Base-by-base conservation (phyloP, 2,329 filamentous ascomycete genomes). In the Colletotrichum lentis region DNA sequence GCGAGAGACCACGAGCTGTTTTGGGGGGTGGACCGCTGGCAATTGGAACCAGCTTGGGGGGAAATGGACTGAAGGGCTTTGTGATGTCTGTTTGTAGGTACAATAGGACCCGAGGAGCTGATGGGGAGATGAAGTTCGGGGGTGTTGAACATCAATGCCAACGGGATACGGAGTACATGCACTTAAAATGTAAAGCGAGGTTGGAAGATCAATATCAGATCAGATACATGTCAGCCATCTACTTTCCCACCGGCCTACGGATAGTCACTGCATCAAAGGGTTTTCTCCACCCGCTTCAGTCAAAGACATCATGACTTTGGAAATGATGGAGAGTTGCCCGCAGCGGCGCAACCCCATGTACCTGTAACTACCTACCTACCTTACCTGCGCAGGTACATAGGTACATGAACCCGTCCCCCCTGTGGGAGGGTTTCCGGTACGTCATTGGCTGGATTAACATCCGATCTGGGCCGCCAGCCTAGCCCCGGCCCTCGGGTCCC, bases 231-330 rank as follows among this genome's bases (percentile, higher is more conserved):
- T n/a, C 11, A 16, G 11, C 5, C 22, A 22, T 35, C 2, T 39
- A 39, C 49, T 35, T 5, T 6, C n/a, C 14, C 12, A 11, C 20
- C 7, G 18, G 18, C 27, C 7, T 24, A 18, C n/a, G n/a, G n/a
- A n/a, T n/a, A n/a, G n/a, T 56, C 16, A 31, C 27, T 31, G 47
- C 54, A 53, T 47, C 58, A 31, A 31, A 31, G 47, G 49, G 57
- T 31, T 63, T 64, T 22, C 55, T 41, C 54, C 63, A 56, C 41
- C 52, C 27, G 20, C 39, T 14, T 44, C 63, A 61, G 57, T 70
- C 67, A 52, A 70, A 69, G 62, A 70, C 69, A 70, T 70, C 66
- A 70, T 71, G 69, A 67, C 67, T 71, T 67, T 59, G 20, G 20
- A 8, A 18, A 43, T 24, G 56, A 55, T 47, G 57, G 64, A 39